Evolutionary conservation across 2,329 filamentous ascomycete genomes (phyloP).

Genomic region (Chrysoporthe austroafricana): DNA sequence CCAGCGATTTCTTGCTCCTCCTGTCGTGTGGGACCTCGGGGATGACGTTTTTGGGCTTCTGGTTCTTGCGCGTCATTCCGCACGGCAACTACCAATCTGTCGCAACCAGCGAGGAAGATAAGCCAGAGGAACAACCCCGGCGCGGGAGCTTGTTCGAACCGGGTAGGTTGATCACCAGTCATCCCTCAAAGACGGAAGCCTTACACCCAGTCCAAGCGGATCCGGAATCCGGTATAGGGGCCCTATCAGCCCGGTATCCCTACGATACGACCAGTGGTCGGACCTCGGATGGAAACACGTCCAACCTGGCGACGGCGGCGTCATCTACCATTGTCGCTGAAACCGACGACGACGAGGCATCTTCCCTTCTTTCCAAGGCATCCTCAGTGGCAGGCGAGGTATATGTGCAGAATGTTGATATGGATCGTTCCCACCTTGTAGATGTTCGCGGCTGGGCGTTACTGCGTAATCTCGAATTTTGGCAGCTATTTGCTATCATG

Average conservation of each 20-base stretch:
- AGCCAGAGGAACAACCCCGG: constrained; percentile 41
- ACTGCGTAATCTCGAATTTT: constrained; percentile 77
- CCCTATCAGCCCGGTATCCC: constrained; percentile 11
- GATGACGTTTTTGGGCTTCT: constrained; percentile 76
- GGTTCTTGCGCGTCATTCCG: constrained; percentile 80
- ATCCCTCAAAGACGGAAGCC: constrained; percentile 40
- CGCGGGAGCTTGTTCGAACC: constrained; percentile 48
- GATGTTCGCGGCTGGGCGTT: constrained; percentile 87
- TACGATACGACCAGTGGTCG: constrained; percentile 28
- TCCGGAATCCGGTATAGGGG: constrained; percentile 24
- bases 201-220: constrained; percentile 33
- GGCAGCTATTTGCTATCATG: constrained; percentile 87
- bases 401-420: constrained; percentile 65
- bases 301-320: constrained; percentile 31
- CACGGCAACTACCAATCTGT: constrained; percentile 61
- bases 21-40: constrained; percentile 78
- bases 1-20: constrained; percentile 78
- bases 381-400: constrained; percentile 56
- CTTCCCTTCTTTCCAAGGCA: constrained; percentile 75
- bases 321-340: constrained; percentile 30
- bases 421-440: constrained; percentile 76
- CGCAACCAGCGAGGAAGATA: constrained; percentile 42
- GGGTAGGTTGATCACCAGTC: constrained; percentile 43
- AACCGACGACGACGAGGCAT: constrained; percentile 69
- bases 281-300: constrained; percentile 22